Conservation (phyloP, 129 eudicot species). For the Helianthus tuberosus region DNA sequence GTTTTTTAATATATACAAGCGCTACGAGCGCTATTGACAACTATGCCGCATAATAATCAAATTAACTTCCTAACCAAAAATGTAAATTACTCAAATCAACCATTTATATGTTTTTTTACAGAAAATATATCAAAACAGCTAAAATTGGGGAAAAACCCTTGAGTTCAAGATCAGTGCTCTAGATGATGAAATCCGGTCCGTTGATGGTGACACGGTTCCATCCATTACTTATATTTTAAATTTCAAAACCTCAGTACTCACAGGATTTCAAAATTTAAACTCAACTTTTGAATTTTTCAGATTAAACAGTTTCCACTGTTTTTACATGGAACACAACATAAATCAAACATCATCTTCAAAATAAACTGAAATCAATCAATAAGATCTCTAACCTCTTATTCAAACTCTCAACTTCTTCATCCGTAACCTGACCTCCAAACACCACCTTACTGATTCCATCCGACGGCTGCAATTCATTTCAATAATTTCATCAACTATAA, state of each 20-base stretch:
- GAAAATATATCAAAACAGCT: too few relatives aligned
- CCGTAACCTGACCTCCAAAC: slow-evolving; percentile 97
- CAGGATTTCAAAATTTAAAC: neutral
- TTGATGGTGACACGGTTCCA: too few relatives aligned
- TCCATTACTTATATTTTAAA: neutral
- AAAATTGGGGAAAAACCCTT: too few relatives aligned
- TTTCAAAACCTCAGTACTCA: neutral
- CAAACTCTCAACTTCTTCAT: slow-evolving; percentile 88
- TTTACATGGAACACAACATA: neutral
- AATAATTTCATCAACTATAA: neutral
- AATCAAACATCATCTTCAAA: slow-evolving; percentile 5
- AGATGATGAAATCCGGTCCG: too few relatives aligned
- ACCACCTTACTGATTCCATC: slow-evolving; percentile 96
- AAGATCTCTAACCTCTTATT: slow-evolving; percentile 67
- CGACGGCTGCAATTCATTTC: slow-evolving; percentile 64
- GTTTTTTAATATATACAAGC: too few relatives aligned
- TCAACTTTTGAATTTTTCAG: neutral
- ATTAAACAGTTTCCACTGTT: too few relatives aligned
- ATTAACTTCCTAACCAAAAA: too few relatives aligned
- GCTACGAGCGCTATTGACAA: too few relatives aligned
- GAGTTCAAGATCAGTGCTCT: too few relatives aligned
- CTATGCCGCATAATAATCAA: too few relatives aligned
- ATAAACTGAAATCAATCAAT: slow-evolving; percentile 3
- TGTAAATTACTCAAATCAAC: too few relatives aligned
- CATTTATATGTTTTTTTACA: too few relatives aligned